Evolutionary conservation across 2,329 filamentous ascomycete genomes (phyloP).

Genomic region (Talaromyces sp.): DNA sequence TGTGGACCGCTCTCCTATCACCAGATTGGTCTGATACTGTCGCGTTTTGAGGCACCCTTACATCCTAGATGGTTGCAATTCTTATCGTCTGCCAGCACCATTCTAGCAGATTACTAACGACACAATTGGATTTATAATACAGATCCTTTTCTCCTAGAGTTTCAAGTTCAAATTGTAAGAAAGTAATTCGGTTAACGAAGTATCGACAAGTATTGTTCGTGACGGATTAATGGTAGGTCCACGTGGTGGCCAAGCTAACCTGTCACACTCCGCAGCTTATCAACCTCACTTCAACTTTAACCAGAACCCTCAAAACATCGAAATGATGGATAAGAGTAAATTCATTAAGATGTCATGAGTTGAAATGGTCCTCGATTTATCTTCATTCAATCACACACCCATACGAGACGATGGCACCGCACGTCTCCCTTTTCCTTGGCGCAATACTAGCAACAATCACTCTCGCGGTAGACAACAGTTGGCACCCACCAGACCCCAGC

Average conservation of each 20-base stretch:
- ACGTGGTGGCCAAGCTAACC: background rate
- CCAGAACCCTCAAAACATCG: no score
- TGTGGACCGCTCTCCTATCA: background rate
- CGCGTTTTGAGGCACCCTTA: background rate
- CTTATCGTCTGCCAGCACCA: background rate
- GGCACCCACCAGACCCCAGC: slow-evolving; percentile 56
- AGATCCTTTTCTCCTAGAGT: no score
- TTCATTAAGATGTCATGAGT: no score
- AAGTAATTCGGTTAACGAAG: no score
- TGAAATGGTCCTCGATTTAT: no score
- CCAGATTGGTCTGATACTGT: background rate
- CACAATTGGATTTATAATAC: no score
- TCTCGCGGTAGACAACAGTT: slow-evolving; percentile 44
- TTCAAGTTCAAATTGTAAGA: no score
- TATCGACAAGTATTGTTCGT: background rate
- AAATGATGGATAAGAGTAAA: no score
- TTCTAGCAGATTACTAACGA: background rate
- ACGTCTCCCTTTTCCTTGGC: background rate
- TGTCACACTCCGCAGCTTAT: background rate
- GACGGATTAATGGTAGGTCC: background rate
- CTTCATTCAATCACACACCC: background rate
- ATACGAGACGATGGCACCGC: background rate
- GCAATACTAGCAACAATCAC: background rate
- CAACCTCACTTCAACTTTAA: background rate
- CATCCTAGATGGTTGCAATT: background rate